A percentile compares a stretch with the other conserved stretches of the same genome.
Evolutionary conservation across 495 filamentous ascomycete species (phyloP).

Genomic region (Tuber indicum): DNA sequence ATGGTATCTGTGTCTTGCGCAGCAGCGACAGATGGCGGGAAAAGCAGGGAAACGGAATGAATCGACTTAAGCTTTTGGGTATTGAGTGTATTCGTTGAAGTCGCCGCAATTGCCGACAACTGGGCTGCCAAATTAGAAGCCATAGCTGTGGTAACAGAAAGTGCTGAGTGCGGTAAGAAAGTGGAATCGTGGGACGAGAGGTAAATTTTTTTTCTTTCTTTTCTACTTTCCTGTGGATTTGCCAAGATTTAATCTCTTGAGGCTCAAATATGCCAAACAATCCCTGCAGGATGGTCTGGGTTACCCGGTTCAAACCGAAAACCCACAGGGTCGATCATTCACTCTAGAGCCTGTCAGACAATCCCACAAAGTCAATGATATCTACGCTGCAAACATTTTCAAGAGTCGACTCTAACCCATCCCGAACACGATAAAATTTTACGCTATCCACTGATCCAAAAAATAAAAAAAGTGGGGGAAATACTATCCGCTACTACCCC

Average conservation of each 20-base stretch:
- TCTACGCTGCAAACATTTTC: neutral
- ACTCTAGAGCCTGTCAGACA: neutral
- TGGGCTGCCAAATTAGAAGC: conserved; percentile 71
- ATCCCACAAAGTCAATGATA: neutral
- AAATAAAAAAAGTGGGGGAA: neutral
- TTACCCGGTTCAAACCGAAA: neutral
- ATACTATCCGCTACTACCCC: neutral
- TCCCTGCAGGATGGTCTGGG: neutral
- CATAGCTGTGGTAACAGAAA: conserved; percentile 48
- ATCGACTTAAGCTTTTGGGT: conserved; percentile 80
- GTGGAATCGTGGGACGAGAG: conserved; percentile 1
- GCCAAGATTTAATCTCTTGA: conserved; percentile 26
- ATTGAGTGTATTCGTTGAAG: conserved; percentile 72
- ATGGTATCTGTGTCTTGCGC: conserved; percentile 82
- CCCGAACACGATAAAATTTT: neutral
- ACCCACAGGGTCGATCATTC: neutral
- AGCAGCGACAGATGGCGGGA: conserved; percentile 70
- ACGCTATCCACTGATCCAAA: neutral
- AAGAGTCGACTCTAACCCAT: neutral
- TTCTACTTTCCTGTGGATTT: conserved; percentile 1
- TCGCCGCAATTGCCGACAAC: conserved; percentile 69
- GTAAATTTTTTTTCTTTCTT: conserved; percentile 6
- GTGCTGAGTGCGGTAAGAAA: neutral
- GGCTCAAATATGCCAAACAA: neutral
- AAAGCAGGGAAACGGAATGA: conserved; percentile 88